phyloP scores from a whole-genome alignment of 805 yeast species.

The Hanseniaspora thailandica region DNA sequence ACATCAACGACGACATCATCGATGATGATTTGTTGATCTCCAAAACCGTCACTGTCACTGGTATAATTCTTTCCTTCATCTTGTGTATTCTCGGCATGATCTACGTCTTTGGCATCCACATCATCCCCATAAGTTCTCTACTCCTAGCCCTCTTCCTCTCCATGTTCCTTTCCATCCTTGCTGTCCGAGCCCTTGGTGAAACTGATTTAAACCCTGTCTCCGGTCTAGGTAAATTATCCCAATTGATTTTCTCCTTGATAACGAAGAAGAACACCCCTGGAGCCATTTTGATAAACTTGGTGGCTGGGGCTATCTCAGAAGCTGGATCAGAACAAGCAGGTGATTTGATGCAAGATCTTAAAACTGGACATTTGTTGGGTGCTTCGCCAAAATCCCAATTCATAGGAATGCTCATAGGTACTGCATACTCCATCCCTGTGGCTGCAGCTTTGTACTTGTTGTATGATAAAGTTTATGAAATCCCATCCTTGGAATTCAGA shows the following conservation, averaged over 20 bases:
- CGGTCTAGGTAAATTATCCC: constrained; percentile 91
- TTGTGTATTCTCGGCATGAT: constrained; percentile 56
- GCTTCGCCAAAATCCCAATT: constrained; percentile 92
- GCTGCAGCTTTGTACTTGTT: constrained; percentile 73
- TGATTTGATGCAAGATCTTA: constrained; percentile 91
- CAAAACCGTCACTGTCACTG: constrained; percentile 38
- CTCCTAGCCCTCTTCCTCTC: constrained; percentile 63
- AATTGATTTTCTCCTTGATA: constrained; percentile 70
- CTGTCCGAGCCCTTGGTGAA: constrained; percentile 90
- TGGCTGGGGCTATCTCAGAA: constrained; percentile 95
- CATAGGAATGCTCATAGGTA: constrained; percentile 78
- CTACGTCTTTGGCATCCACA: constrained; percentile 49
- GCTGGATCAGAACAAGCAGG: constrained; percentile 99
- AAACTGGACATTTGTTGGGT: constrained; percentile 82
- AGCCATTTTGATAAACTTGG: constrained; percentile 67
- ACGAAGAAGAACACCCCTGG: constrained; percentile 69
- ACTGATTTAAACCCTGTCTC: constrained; percentile 94
- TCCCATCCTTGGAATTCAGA: constrained; percentile 71
- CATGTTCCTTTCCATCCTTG: constrained; percentile 65
- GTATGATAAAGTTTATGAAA: constrained; percentile 69
- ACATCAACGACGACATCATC: constrained; percentile 30
- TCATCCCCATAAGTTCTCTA: constrained; percentile 62
- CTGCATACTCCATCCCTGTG: constrained; percentile 67
- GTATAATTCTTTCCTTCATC: constrained; percentile 53
- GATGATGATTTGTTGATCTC: constrained; percentile 41